Evolutionary conservation across 768 basidiomycete species (phyloP).

Genomic region (Russula griseocarnosa): DNA sequence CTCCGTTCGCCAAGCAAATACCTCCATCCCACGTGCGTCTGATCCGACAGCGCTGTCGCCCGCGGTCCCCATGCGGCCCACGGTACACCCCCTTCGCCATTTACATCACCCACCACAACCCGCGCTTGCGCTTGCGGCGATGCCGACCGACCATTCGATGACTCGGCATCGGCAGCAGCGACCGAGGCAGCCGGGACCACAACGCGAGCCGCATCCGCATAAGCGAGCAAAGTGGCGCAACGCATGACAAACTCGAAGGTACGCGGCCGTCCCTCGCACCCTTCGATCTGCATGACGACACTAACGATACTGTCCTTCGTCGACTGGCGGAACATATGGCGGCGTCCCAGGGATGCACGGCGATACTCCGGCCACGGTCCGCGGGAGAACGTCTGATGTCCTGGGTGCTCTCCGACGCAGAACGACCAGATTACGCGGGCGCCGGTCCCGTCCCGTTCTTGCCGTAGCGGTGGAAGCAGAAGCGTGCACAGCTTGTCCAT

Average conservation of each 20-base stretch:
- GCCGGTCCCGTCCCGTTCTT: not conserved
- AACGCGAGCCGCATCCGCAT: not conserved
- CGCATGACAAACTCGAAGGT: not conserved
- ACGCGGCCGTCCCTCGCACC: not conserved
- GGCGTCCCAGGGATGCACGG: not conserved
- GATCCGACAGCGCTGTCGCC: conserved; percentile 10
- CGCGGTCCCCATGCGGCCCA: conserved; percentile 11
- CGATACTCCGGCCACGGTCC: conserved; percentile 5
- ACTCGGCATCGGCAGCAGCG: too few species aligned
- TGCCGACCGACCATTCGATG: not conserved
- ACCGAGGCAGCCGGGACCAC: not conserved
- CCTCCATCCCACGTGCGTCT: not conserved
- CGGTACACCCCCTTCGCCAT: not conserved
- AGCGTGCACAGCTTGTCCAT: conserved; percentile 7
- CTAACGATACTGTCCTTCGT: not conserved
- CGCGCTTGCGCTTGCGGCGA: too few species aligned
- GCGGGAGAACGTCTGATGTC: conserved; percentile 1
- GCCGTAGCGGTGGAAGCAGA: not conserved
- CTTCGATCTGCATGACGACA: conserved; percentile 3
- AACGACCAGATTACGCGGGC: not conserved
- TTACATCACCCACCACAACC: not conserved
- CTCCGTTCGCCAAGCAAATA: conserved; percentile 4
- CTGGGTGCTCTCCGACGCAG: conserved; percentile 4
- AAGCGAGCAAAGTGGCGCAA: not conserved
- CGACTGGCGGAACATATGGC: not conserved